Percentiles rank a stretch among this genome's conserved stretches.
Conservation (phyloP, 169 alveolate genomes). For the Plasmodium vinckei region DNA sequence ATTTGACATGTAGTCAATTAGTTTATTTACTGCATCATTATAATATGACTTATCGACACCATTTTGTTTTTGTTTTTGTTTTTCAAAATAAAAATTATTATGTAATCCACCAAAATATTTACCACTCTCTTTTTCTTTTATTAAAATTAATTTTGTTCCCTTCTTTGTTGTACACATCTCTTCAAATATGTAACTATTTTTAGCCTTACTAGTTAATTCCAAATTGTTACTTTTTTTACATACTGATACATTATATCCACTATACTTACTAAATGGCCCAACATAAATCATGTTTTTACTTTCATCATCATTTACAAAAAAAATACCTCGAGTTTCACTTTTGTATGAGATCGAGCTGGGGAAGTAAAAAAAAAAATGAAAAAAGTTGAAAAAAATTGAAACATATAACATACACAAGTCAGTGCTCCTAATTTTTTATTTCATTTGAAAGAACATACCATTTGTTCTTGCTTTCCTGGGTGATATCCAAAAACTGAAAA, state of each 20-base stretch:
- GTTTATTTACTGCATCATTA: constrained; percentile 31
- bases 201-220: constrained; percentile 2
- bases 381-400: neutral
- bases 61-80: constrained; percentile 26
- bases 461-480: constrained; percentile 9
- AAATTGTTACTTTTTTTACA: constrained; percentile 10
- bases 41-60: constrained; percentile 39
- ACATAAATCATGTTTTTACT: constrained; percentile 25
- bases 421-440: no score
- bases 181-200: constrained; percentile 43
- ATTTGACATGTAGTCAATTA: constrained; percentile 44
- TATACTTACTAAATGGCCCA: constrained; percentile 39
- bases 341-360: constrained; percentile 40
- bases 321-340: constrained; percentile 53
- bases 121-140: constrained; percentile 51
- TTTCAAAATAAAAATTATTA: constrained; percentile 22
- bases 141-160: constrained; percentile 50
- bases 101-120: constrained; percentile 55
- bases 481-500: constrained; percentile 35
- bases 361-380: neutral
- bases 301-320: constrained; percentile 35
- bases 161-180: constrained; percentile 51
- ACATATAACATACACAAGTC: neutral
- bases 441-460: neutral
- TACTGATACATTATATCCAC: constrained; percentile 14